Percentiles rank a stretch among this genome's conserved stretches.
Evolutionary conservation across 306 rosid genomes (phyloP).

Genomic region (Quercus bicolor): DNA sequence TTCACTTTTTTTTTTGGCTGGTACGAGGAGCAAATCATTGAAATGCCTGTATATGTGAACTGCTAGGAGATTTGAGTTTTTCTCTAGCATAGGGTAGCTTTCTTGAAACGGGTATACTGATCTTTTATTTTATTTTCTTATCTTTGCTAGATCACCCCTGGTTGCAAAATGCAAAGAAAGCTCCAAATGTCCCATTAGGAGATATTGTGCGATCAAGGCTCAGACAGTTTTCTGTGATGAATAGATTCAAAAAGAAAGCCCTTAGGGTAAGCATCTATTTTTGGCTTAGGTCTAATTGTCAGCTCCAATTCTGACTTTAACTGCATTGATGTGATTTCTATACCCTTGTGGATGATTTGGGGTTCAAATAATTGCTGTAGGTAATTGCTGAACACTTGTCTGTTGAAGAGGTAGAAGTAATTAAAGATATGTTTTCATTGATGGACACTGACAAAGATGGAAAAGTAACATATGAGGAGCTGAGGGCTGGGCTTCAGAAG

Average conservation of each 20-base stretch:
- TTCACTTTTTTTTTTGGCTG: neutral
- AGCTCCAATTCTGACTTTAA: slow-evolving; percentile 15
- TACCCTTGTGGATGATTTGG: slow-evolving; percentile 11
- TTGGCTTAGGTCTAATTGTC: slow-evolving; percentile 20
- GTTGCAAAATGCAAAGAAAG: slow-evolving; percentile 94
- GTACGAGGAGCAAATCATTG: neutral
- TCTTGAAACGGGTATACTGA: slow-evolving; percentile 2
- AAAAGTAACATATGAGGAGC: slow-evolving; percentile 77
- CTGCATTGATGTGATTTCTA: neutral
- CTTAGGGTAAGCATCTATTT: slow-evolving; percentile 68
- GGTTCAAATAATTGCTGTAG: slow-evolving; percentile 44
- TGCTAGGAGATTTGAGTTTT: slow-evolving; percentile 3
- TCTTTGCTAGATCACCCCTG: slow-evolving; percentile 79
- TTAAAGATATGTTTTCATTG: slow-evolving; percentile 90
- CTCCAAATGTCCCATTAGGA: slow-evolving; percentile 91
- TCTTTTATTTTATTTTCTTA: slow-evolving; percentile 11
- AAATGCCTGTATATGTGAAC: neutral
- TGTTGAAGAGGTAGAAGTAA: slow-evolving; percentile 95
- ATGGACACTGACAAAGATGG: slow-evolving; percentile 98
- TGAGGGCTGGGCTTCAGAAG: slow-evolving; percentile 79
- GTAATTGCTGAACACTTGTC: slow-evolving; percentile 97
- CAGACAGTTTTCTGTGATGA: slow-evolving; percentile 94
- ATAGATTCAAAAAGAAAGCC: slow-evolving; percentile 96
- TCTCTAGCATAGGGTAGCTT: neutral
- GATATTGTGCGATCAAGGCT: slow-evolving; percentile 97